Percentiles rank a stretch among this genome's conserved stretches.
These are phyloP conservation scores for Aphanocladium album DNA, from an alignment of 2,329 filamentous ascomycete genomes.

Conservation along the genomic window DNA sequence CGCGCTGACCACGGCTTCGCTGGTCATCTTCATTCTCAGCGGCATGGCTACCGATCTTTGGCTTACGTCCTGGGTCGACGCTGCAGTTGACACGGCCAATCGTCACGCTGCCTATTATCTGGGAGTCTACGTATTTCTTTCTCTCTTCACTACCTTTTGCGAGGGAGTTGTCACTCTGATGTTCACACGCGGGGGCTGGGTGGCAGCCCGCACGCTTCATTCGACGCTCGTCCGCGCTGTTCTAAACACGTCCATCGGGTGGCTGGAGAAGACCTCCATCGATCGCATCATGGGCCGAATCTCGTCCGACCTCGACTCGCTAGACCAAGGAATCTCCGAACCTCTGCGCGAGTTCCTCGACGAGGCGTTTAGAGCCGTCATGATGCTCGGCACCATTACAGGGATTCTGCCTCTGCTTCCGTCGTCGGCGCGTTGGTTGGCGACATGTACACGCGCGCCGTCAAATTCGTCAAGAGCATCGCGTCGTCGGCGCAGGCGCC, in stretches of 20 bases:
- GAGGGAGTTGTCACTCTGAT: slow-evolving; percentile 31
- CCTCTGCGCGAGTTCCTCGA: slow-evolving; percentile 33
- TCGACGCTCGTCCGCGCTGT: slow-evolving; percentile 37
- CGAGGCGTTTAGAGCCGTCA: slow-evolving; percentile 27
- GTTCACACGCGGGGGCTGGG: slow-evolving; percentile 43
- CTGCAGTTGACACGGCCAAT: slow-evolving; percentile 17
- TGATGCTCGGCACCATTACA: slow-evolving; percentile 32
- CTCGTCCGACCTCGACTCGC: slow-evolving; percentile 41
- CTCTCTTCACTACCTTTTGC: slow-evolving; percentile 31
- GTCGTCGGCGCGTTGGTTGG: slow-evolving; percentile 30
- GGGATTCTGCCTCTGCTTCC: slow-evolving; percentile 37
- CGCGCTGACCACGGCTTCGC: neutral
- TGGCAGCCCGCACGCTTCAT: slow-evolving; percentile 41
- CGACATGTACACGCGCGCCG: slow-evolving; percentile 33
- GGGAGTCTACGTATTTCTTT: slow-evolving; percentile 38
- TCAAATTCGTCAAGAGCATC: slow-evolving; percentile 29
- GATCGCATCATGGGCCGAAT: slow-evolving; percentile 42
- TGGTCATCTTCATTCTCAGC: neutral
- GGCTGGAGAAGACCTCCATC: slow-evolving; percentile 42
- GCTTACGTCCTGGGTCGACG: slow-evolving; percentile 33
- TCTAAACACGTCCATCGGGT: slow-evolving; percentile 41
- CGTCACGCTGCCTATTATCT: slow-evolving; percentile 37
- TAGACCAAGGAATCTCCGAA: slow-evolving; percentile 37
- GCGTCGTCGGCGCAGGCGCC: slow-evolving; percentile 35
- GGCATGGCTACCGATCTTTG: slow-evolving; percentile 23